A percentile compares a stretch with the other conserved stretches of the same genome.
Evolutionary conservation across 768 basidiomycete species (phyloP).

Genomic region (Psilocybe tampanensis): DNA sequence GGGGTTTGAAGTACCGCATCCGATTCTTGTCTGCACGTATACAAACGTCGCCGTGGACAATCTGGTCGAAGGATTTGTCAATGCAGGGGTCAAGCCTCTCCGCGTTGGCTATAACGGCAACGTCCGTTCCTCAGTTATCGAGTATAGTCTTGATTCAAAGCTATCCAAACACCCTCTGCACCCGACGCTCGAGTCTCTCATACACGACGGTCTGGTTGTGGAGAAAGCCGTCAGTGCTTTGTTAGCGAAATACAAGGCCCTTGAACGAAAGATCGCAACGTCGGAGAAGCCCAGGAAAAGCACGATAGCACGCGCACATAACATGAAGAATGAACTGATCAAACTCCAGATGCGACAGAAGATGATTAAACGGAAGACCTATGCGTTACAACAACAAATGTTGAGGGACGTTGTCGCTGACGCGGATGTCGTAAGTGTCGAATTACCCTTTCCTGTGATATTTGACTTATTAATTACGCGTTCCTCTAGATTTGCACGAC

Average conservation of each 20-base stretch:
- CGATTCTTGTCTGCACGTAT: slow-evolving; percentile 90
- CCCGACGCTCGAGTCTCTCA: slow-evolving; percentile 40
- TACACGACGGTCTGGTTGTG: slow-evolving; percentile 35
- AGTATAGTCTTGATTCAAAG: slow-evolving; percentile 66
- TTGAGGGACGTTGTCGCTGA: slow-evolving; percentile 59
- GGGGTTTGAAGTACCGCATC: slow-evolving; percentile 82
- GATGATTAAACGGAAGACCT: slow-evolving; percentile 44
- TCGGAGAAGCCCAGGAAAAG: slow-evolving; percentile 12
- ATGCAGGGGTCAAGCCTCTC: slow-evolving; percentile 66
- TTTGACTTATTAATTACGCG: slow-evolving; percentile 1
- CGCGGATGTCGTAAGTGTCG: slow-evolving; percentile 70
- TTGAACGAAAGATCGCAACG: slow-evolving; percentile 20
- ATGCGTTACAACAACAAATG: slow-evolving; percentile 63
- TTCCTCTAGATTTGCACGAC: slow-evolving; percentile 79
- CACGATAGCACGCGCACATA: slow-evolving; percentile 24
- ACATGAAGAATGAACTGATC: slow-evolving; percentile 34
- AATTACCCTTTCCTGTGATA: neutral
- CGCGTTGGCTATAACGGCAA: slow-evolving; percentile 71
- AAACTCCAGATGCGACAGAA: slow-evolving; percentile 27
- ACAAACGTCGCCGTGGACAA: slow-evolving; percentile 95
- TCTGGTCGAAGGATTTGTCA: slow-evolving; percentile 73
- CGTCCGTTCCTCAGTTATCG: slow-evolving; percentile 55
- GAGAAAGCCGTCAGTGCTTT: slow-evolving; percentile 20
- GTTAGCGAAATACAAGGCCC: slow-evolving; percentile 15
- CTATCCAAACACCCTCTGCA: slow-evolving; percentile 63